Evolutionary conservation across 331 rosid genomes (phyloP).

Genomic region (Saraca asoca): DNA sequence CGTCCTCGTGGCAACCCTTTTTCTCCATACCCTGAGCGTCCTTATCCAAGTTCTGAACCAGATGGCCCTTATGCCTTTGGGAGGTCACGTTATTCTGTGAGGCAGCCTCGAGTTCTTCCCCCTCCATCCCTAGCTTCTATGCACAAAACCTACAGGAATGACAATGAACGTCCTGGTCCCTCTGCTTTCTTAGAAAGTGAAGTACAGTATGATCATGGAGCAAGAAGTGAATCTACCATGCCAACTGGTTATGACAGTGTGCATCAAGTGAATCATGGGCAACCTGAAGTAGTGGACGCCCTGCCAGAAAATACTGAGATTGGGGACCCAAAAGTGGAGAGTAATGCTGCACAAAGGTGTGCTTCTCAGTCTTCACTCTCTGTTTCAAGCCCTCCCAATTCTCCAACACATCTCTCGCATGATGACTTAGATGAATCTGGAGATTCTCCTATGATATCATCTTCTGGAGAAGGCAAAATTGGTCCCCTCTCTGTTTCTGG

Average conservation of each 20-base stretch:
- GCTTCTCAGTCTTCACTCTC: constrained; percentile 98
- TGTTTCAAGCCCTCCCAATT: constrained; percentile 89
- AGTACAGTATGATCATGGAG: constrained; percentile 52
- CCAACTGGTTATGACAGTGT: constrained; percentile 52
- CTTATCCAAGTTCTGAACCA: constrained; percentile 63
- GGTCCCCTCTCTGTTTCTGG: constrained; percentile 44
- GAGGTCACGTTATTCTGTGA: constrained; percentile 73
- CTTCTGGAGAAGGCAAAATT: constrained; percentile 52
- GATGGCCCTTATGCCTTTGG: constrained; percentile 72
- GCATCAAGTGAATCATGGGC: constrained; percentile 44
- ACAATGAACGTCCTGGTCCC: constrained; percentile 53
- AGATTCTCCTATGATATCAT: constrained; percentile 59
- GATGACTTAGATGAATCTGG: constrained; percentile 87
- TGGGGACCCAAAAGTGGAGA: constrained; percentile 49
- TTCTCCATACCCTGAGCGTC: constrained; percentile 62
- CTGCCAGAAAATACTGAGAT: constrained; percentile 52
- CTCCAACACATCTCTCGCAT: constrained; percentile 94
- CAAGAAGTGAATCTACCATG: constrained; percentile 49
- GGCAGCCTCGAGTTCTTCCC: constrained; percentile 97
- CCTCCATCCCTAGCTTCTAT: constrained; percentile 72
- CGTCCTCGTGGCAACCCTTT: constrained; percentile 55
- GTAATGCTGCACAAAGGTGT: constrained; percentile 57
- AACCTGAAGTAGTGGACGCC: constrained; percentile 50
- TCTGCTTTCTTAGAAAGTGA: constrained; percentile 63
- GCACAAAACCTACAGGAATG: constrained; percentile 60